Percentiles rank a stretch among this genome's conserved stretches.
phyloP scores from a whole-genome alignment of 805 yeast species.

The Saccharomycopsis olivae region DNA sequence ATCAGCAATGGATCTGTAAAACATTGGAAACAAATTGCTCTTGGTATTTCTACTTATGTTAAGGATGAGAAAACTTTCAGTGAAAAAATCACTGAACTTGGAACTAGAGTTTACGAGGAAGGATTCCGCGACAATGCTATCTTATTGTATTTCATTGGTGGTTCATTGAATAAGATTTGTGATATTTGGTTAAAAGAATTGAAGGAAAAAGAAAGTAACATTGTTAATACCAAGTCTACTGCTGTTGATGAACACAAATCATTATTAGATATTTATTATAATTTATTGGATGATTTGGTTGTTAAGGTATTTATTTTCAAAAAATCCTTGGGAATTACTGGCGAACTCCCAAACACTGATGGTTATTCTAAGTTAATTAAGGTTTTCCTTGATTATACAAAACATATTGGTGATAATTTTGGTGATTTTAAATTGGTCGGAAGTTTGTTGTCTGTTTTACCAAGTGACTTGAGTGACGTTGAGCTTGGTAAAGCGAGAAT shows the following conservation, averaged over 20 bases:
- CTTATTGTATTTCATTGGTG: constrained; percentile 68
- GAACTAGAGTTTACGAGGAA: constrained; percentile 57
- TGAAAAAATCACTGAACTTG: constrained; percentile 50
- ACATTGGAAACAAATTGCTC: constrained; percentile 80
- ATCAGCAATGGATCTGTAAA: constrained; percentile 66
- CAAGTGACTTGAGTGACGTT: constrained; percentile 62
- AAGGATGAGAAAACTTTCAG: constrained; percentile 39
- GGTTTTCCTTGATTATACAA: constrained; percentile 73
- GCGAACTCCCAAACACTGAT: constrained; percentile 24
- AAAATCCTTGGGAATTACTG: constrained; percentile 17
- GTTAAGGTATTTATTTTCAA: constrained; percentile 16
- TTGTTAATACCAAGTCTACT: constrained; percentile 18
- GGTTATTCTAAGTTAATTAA: constrained; percentile 25
- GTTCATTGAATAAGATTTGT: constrained; percentile 69
- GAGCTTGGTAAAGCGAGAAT: constrained; percentile 65
- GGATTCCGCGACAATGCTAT: constrained; percentile 65
- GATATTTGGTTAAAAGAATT: constrained; percentile 78
- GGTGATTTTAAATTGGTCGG: constrained; percentile 66
- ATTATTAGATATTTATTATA: constrained; percentile 20
- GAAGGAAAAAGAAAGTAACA: constrained; percentile 29
- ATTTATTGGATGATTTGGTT: constrained; percentile 13
- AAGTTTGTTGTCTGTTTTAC: constrained; percentile 57
- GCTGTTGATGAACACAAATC: constrained; percentile 19
- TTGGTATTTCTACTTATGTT: constrained; percentile 50
- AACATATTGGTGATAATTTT: constrained; percentile 70